Percentiles rank a stretch among this genome's conserved stretches.
Evolutionary conservation across 1,284 basidiomycete genomes (phyloP).

Genomic region (Rhodotorula sp.): DNA sequence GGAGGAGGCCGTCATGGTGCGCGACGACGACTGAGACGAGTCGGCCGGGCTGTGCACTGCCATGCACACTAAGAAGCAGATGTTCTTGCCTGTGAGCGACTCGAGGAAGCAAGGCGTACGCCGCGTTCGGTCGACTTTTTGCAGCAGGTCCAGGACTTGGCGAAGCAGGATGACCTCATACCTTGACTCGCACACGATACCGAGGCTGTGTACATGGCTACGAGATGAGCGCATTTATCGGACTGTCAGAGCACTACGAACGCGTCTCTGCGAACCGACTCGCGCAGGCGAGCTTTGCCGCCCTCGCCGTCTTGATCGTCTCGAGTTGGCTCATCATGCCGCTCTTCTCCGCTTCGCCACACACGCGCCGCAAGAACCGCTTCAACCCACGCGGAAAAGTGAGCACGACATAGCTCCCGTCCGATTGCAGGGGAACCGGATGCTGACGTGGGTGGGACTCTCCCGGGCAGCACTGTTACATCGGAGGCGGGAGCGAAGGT

Average conservation of each 20-base stretch:
- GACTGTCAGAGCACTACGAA: neutral
- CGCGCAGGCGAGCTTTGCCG: conserved; percentile 4
- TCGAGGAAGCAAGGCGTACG: no score
- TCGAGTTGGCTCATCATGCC: conserved; percentile 11
- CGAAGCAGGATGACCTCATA: no score
- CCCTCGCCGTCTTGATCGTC: conserved; percentile 11
- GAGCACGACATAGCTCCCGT: neutral
- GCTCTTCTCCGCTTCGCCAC: neutral
- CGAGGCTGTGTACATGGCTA: no score
- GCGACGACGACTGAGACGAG: neutral
- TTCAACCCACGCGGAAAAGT: conserved; percentile 49
- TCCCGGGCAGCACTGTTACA: conserved; percentile 62
- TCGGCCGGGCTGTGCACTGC: neutral
- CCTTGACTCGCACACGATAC: no score
- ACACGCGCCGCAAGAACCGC: neutral
- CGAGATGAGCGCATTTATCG: neutral
- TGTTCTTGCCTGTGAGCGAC: no score
- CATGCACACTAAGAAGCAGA: no score
- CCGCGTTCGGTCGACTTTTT: no score
- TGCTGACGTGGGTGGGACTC: neutral
- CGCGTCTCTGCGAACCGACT: neutral
- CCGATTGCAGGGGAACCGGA: fast-evolving
- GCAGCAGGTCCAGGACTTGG: no score
- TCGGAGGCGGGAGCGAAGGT: conserved; percentile 78
- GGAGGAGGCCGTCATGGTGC: neutral